phyloP scores from a whole-genome alignment of 73 alveolate species.

The Paramecium tetraurelia region DNA sequence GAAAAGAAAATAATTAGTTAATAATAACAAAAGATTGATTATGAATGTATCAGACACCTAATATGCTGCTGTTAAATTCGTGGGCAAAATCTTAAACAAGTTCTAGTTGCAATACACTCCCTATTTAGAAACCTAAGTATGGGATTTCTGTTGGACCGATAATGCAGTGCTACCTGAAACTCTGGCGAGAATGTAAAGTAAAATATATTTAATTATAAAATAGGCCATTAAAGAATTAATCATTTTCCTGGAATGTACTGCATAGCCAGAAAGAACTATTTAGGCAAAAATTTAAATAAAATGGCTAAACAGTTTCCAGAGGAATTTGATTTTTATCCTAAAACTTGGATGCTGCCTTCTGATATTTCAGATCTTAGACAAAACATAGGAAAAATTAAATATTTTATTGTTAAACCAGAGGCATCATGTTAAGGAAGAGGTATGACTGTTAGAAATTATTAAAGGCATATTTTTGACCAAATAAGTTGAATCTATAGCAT shows the following conservation, averaged over 20 bases:
- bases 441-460: neutral
- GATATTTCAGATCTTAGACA: conserved; percentile 73
- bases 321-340: conserved; percentile 82
- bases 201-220: neutral
- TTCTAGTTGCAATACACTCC: conserved; percentile 44
- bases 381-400: conserved; percentile 63
- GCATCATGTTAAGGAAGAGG: conserved; percentile 86
- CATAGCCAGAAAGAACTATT: conserved; percentile 78
- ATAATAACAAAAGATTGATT: neutral
- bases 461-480: conserved; percentile 76
- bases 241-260: conserved; percentile 87
- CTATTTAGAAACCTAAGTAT: conserved; percentile 64
- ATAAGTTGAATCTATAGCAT: conserved; percentile 69
- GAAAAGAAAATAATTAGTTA: neutral
- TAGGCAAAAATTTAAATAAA: conserved; percentile 74
- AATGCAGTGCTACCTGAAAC: conserved; percentile 65
- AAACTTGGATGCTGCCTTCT: conserved; percentile 85
- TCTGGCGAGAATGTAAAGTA: conserved; percentile 69
- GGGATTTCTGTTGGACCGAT: conserved; percentile 75
- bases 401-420: conserved; percentile 83
- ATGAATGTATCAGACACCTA: conserved; percentile 59
- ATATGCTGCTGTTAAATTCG: conserved; percentile 63
- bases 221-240: conserved; percentile 75
- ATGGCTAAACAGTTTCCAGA: conserved; percentile 77
- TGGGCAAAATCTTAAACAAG: conserved; percentile 49